These are phyloP conservation scores for Epichloe sp. DNA, from an alignment of 2,329 filamentous ascomycete species.

Conservation along the genomic window DNA sequence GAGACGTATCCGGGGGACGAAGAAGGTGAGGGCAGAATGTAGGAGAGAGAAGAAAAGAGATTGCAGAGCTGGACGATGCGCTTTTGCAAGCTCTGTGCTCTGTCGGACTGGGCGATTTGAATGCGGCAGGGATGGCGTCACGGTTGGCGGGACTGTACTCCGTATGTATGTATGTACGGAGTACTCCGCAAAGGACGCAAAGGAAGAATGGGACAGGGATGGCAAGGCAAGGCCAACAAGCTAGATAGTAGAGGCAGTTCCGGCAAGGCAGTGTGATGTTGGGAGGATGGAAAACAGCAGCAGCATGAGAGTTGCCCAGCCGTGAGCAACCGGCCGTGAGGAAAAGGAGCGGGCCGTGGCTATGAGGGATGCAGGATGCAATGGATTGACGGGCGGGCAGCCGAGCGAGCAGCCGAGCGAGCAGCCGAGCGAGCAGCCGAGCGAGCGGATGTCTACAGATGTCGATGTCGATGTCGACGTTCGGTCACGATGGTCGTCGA, in stretches of 20 bases:
- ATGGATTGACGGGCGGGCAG: neutral
- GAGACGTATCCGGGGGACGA: neutral
- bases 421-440: neutral
- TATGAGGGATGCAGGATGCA: no score
- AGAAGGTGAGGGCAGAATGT: neutral
- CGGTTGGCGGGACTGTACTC: neutral
- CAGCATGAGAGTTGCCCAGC: no score
- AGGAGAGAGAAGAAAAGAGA: neutral
- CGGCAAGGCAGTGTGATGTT: no score
- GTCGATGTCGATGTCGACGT: neutral
- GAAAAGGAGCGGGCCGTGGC: no score
- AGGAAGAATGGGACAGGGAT: neutral
- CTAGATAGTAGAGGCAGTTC: no score
- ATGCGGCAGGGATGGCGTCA: slow-evolving; percentile 7
- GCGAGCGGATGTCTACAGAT: no score
- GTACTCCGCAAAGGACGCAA: neutral
- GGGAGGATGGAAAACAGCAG: no score
- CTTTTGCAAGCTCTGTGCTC: slow-evolving; percentile 1
- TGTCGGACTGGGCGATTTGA: slow-evolving; percentile 2
- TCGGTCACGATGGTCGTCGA: no score
- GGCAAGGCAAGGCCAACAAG: neutral
- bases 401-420: neutral
- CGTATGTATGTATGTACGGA: no score
- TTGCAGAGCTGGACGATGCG: neutral
- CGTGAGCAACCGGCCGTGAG: no score